Evolutionary conservation across 139 green algal genomes (phyloP), one percentile per base, ranked within the genome.

Genomic region (Marvania coccoides): DNA sequence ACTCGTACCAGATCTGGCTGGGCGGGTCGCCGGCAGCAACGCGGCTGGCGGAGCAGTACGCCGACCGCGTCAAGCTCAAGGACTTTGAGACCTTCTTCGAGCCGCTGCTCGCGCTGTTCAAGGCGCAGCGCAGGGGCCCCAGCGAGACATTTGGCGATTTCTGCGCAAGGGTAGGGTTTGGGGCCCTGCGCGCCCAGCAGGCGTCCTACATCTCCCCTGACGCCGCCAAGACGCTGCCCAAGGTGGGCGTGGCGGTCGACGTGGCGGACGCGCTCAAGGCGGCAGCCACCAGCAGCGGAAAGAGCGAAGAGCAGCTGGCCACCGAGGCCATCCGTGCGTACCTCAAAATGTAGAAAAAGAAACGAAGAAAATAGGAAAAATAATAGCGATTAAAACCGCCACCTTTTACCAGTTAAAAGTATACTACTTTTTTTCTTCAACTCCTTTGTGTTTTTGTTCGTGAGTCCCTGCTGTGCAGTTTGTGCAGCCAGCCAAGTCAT

Each of bases 1-100:
- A 97, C 82, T 90, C 67, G 42, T 99, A 99, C 82, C 92, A 98
- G 83, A 63, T 98, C 13, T 99, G 87, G 83, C 70, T 98, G 47
- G 95, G 88, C 12, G 95, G 91, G 70, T 84, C 77, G 55, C 55
- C 73, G 46, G 80, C 85, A 70, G 88, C 93, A 72, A 97, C 91
- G 4, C 77, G 85, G 4, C 73, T 99, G 39, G 87, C 93, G 6
- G 60, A 91, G 70, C 23, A 78, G 23, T 97, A 85, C 73, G 73
- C 71, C 59, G 88, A 95, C 14, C 75, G 85, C 28, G 74, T 96
- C 26, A 97, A 96, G 83, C 39, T 78, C n/a, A 71, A 87, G 63
- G 86, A 98, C 64, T 63, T 99, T 56, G 95, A 98, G 86, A 65
- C 77, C 9, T 88, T 82, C 39, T 74, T 99, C 40, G 92, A 98